Conservation (phyloP, 2,329 filamentous ascomycete genomes). For the Talaromyces pinophilus region DNA sequence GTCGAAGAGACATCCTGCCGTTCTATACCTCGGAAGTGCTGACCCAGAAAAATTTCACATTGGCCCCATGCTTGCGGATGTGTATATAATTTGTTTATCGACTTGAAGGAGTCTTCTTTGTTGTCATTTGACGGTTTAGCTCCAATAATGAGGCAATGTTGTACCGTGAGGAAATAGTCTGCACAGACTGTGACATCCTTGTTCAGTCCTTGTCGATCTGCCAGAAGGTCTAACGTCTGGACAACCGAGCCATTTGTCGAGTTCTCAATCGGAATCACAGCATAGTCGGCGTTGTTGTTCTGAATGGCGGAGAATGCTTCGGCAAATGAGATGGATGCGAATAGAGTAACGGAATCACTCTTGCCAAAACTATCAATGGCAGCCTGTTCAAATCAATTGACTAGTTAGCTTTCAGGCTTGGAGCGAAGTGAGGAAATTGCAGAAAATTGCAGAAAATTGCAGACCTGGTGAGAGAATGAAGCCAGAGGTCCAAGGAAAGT, state of each 20-base stretch:
- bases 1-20: constrained; percentile 83
- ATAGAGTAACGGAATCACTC: constrained; percentile 29
- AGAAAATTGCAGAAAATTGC: constrained; percentile 42
- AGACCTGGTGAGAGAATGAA: constrained; percentile 70
- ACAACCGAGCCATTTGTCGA: constrained; percentile 91
- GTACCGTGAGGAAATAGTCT: constrained; percentile 83
- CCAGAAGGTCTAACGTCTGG: constrained; percentile 84
- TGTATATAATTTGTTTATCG: constrained; percentile 78
- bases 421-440: not conserved
- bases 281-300: constrained; percentile 62
- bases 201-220: constrained; percentile 67
- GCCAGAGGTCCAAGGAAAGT: constrained; percentile 65
- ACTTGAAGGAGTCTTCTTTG: constrained; percentile 45
- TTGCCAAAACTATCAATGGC: constrained; percentile 54
- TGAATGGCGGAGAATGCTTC: constrained; percentile 83
- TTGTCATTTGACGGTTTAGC: constrained; percentile 27
- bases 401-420: not conserved
- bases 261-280: constrained; percentile 94
- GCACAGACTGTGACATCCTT: constrained; percentile 73
- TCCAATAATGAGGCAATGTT: constrained; percentile 75
- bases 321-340: constrained; percentile 41
- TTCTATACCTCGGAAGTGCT: constrained; percentile 72
- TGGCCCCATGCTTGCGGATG: constrained; percentile 97
- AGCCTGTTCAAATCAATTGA: constrained; percentile 45
- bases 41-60: constrained; percentile 72